Base-by-base conservation (phyloP, 2,329 filamentous ascomycete species). In the Colletotrichum orchidophilum region DNA sequence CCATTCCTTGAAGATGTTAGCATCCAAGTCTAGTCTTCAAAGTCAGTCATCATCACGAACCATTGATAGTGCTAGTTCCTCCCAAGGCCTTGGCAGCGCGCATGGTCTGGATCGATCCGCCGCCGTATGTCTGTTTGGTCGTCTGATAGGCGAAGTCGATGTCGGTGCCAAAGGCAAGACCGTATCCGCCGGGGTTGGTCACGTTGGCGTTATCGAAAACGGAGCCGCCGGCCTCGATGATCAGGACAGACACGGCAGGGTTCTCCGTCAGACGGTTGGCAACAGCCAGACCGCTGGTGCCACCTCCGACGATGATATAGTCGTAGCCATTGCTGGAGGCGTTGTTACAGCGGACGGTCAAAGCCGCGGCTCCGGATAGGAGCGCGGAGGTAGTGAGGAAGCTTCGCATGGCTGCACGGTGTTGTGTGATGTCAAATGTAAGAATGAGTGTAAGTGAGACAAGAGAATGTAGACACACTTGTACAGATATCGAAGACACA, bases 31-130 rank as follows among this genome's bases (percentile, higher is more conserved):
- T 21, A 31, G 9, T 5, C 9, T 27, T 7, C 12, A 2, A 2
- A 1, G 8, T 4, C 18, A 8, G 4, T 42, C 0, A 27, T 21
- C 39, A 8, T 18, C 39, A 26, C 24, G 2, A 33, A 81, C 82
- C 82, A 59, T 84, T 84, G 50, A 84, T 82, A 29, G 80, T 76
- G 66, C 79, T 83, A 3, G 81, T 81, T 9, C 83, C 82, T 1
- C 82, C 84, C 68, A 80, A 82, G 1, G 77, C 83, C 72, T 78
- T 81, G 52, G 78, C 84, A 18, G 77, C 78, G 50, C 78, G 78
- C 59, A 77, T 80, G 69, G 70, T 73, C 50, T 83, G 77, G 18
- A 75, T 73, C 62, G 78, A 80, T 74, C 78, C 83, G 18, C 61
- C 75, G 3, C 76, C 78, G 11, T 74, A 72, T 0, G 63, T 55